Conservation (phyloP, 176 grass and related monocot genomes). For the Cenchrus americanus region DNA sequence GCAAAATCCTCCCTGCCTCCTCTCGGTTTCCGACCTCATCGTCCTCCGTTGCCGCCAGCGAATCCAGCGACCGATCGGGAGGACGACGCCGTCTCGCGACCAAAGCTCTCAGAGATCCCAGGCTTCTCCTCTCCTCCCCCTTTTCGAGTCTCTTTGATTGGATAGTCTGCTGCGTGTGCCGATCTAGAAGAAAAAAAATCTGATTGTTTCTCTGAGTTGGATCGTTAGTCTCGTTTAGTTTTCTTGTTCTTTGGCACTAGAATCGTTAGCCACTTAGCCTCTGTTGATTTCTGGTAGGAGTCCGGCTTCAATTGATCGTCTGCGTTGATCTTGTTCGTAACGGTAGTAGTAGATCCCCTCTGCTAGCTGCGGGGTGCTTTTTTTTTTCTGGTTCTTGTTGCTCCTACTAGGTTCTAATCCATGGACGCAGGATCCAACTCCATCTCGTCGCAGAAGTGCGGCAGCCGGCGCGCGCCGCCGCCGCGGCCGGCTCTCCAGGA, state of each 20-base stretch:
- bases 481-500: slow-evolving; percentile 45
- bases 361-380: not conserved
- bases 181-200: not conserved
- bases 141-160: slow-evolving; percentile 6
- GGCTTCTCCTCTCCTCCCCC: not conserved
- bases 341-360: not conserved
- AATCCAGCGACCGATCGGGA: slow-evolving; percentile 3
- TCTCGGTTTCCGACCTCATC: slow-evolving; percentile 3
- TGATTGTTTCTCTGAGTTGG: slow-evolving; percentile 7
- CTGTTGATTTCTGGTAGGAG: not conserved
- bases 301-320: not conserved
- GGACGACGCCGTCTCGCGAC: slow-evolving; percentile 12
- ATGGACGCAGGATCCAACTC: slow-evolving; percentile 58
- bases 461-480: not conserved
- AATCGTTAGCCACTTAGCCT: not conserved
- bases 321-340: not conserved
- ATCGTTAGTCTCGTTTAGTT: slow-evolving; percentile 6
- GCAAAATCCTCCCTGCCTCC: not conserved
- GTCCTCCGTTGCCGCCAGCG: slow-evolving; percentile 18
- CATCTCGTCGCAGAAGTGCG: slow-evolving; percentile 45
- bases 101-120: slow-evolving; percentile 25
- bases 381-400: slow-evolving; percentile 7
- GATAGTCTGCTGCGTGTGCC: not conserved
- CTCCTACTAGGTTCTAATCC: slow-evolving; percentile 8
- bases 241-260: slow-evolving; percentile 19